phyloP scores from a whole-genome alignment of 2,329 filamentous ascomycete genomes.

The Clathrospora elynae region DNA sequence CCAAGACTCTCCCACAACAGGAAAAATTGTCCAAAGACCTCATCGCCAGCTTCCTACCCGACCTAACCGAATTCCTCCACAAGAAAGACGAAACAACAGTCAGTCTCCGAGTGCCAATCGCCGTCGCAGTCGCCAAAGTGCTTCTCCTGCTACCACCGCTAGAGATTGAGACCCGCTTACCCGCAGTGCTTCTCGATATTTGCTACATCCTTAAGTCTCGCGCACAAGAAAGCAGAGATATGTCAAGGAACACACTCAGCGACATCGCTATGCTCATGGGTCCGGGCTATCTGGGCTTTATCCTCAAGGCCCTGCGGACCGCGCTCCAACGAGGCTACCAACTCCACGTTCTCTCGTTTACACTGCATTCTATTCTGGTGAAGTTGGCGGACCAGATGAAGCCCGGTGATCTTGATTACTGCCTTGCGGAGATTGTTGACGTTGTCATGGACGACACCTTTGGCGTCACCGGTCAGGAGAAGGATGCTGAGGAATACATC shows the following conservation, averaged over 20 bases:
- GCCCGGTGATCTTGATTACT: slow-evolving; percentile 88
- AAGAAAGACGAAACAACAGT: slow-evolving; percentile 95
- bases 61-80: slow-evolving; percentile 82
- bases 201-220: slow-evolving; percentile 91
- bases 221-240: slow-evolving; percentile 84
- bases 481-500: slow-evolving; percentile 93
- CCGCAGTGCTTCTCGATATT: slow-evolving; percentile 85
- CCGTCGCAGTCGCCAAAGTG: slow-evolving; percentile 85
- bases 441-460: slow-evolving; percentile 98
- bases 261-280: slow-evolving; percentile 84
- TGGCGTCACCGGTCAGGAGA: slow-evolving; percentile 88
- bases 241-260: slow-evolving; percentile 84
- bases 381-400: slow-evolving; percentile 72
- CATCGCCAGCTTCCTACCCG: slow-evolving; percentile 74
- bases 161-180: slow-evolving; percentile 74
- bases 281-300: slow-evolving; percentile 82
- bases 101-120: slow-evolving; percentile 87
- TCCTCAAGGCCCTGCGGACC: slow-evolving; percentile 86
- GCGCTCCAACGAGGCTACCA: slow-evolving; percentile 88
- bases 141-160: slow-evolving; percentile 77
- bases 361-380: slow-evolving; percentile 88
- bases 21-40: slow-evolving; percentile 75
- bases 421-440: slow-evolving; percentile 74
- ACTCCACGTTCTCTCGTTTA: slow-evolving; percentile 92
- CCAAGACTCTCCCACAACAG: slow-evolving; percentile 67